Evolutionary conservation across 352 stramenopile species (phyloP).

Genomic region (Phytophthora europaea): DNA sequence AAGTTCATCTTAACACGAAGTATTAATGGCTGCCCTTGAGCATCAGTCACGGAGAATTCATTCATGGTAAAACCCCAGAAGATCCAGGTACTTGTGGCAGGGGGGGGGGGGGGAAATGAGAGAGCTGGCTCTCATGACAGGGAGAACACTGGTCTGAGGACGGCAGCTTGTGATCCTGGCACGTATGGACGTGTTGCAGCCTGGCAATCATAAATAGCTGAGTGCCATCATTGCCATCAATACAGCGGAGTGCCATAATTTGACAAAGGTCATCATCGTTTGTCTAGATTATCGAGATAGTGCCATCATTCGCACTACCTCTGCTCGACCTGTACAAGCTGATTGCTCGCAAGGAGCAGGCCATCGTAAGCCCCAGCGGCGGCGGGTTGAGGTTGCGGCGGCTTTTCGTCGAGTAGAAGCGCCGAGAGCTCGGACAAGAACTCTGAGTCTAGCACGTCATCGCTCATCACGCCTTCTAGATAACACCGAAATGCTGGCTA

Average conservation of each 20-base stretch:
- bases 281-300: constrained; percentile 17
- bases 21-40: no score
- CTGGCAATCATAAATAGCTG: not conserved
- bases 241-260: not conserved
- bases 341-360: constrained; percentile 16
- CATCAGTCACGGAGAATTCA: no score
- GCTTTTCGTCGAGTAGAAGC: constrained; percentile 7
- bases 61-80: not conserved
- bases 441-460: not conserved
- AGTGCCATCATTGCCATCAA: not conserved
- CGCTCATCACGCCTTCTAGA: not conserved
- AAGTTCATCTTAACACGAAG: no score
- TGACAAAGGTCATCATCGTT: no score
- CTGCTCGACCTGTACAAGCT: constrained; percentile 17
- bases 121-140: not conserved
- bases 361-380: not conserved
- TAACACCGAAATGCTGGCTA: not conserved
- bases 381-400: not conserved
- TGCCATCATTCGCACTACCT: constrained; percentile 27
- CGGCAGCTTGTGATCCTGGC: not conserved
- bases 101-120: not conserved
- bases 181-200: not conserved
- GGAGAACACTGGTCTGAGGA: not conserved
- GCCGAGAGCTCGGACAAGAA: constrained; percentile 17
- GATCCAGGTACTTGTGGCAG: not conserved